Base-by-base conservation (phyloP, 2,329 filamentous ascomycete genomes). In the Colletotrichum karsti region DNA sequence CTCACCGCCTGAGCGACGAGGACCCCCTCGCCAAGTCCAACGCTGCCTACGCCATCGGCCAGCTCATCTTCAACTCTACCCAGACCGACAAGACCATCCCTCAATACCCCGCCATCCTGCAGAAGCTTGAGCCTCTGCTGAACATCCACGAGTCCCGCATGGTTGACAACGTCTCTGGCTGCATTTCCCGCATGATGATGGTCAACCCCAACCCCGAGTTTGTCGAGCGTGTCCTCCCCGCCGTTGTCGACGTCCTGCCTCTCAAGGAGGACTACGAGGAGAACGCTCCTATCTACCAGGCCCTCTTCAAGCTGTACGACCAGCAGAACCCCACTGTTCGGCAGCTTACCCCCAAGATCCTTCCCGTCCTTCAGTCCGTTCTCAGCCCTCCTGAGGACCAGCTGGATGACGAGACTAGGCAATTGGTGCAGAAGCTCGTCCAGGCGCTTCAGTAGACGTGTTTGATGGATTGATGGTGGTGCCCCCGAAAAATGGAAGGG, bases 251-350 rank as follows among this genome's bases (percentile, higher is more conserved):
- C 69, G 87, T 95, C 28, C 88, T 98, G 39, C 96, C 96, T 9
- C 86, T 98, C 70, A 93, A 93, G 80, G 95, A 97, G 77, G 96
- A 98, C 79, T 98, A 89, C 74, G 94, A 98, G 81, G 96, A 98
- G 88, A 98, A 99, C 82, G 93, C 93, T 75, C 94, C 96, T 8
- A 91, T 98, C 68, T 99, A 92, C 83, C 88, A 92, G 79, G 97
- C 95, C 89, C 91, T 99, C 75, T 91, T 93, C 80, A 91, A 92
- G 80, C 88, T 98, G 71, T 98, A 94, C 79, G 88, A 92, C 73
- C 83, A 87, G 70, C 87, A 89, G 71, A 91, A 95, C 80, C 82
- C 87, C 12, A 92, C 90, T 2, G 87, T 95, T 51, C 88, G 91
- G 79, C 84, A 88, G 74, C 85, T 94, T 51, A 94, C 93, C 5